Evolutionary conservation across 805 yeast genomes (phyloP).

Genomic region (Zygosaccharomyces lentus): DNA sequence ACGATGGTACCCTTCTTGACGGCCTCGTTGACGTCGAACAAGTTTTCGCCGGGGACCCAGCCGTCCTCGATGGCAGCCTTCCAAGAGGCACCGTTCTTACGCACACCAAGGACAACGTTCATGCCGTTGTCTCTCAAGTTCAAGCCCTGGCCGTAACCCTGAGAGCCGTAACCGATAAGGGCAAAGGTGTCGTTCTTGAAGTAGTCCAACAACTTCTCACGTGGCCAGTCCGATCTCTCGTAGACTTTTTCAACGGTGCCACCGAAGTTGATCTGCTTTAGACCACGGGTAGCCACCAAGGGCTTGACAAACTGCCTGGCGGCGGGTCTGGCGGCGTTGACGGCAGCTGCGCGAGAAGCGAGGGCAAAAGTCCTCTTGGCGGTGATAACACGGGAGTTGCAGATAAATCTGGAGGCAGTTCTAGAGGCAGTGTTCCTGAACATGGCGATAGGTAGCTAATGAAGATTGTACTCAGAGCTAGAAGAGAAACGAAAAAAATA

Average conservation of each 20-base stretch:
- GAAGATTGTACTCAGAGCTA: not conserved
- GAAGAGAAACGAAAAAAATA: not conserved
- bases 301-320: conserved; percentile 44
- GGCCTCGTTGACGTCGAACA: conserved; percentile 93
- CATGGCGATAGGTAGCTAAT: not conserved
- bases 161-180: conserved; percentile 98
- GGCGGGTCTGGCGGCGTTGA: conserved; percentile 56
- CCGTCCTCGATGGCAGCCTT: conserved; percentile 99
- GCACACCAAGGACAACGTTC: conserved; percentile 96
- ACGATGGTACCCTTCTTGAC: conserved; percentile 84
- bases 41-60: conserved; percentile 99
- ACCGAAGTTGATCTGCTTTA: conserved; percentile 94
- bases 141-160: conserved; percentile 99
- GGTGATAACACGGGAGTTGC: conserved; percentile 42
- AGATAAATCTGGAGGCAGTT: conserved; percentile 40
- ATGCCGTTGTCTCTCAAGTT: conserved; percentile 99
- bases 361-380: conserved; percentile 65
- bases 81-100: conserved; percentile 99
- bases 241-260: conserved; percentile 93
- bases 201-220: conserved; percentile 90
- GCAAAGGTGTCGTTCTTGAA: conserved; percentile 98
- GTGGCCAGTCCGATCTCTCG: conserved; percentile 99
- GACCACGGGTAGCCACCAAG: conserved; percentile 73
- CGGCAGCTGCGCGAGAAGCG: conserved; percentile 37
- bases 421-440: conserved; percentile 22